A percentile compares a stretch with the other conserved stretches of the same genome.
Evolutionary conservation across 768 basidiomycete genomes (phyloP).

Genomic region (Filobasidium floriforme): DNA sequence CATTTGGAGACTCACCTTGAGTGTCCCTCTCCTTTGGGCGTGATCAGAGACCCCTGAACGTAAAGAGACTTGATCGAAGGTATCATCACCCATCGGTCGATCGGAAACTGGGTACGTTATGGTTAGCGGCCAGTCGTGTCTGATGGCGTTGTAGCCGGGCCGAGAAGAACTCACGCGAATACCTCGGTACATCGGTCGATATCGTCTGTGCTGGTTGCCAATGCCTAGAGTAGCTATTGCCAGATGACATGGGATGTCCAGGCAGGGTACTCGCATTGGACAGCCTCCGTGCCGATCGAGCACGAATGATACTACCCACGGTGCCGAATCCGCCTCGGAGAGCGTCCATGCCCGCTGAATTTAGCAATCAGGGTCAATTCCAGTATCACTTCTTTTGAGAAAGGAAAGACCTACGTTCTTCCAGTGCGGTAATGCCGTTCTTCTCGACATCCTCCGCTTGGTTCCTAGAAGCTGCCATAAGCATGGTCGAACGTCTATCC

Average conservation of each 20-base stretch:
- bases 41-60: constrained; percentile 23
- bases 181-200: constrained; percentile 56
- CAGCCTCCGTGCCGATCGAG: constrained; percentile 36
- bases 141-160: background rate
- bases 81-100: constrained; percentile 61
- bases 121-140: background rate
- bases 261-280: constrained; percentile 26
- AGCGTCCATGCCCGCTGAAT: constrained; percentile 72
- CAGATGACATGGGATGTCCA: background rate
- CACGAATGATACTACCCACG: constrained; percentile 74
- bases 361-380: no score
- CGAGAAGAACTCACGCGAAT: constrained; percentile 51
- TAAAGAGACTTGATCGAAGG: constrained; percentile 41
- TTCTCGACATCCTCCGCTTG: constrained; percentile 65
- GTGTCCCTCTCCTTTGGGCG: constrained; percentile 24
- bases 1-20: constrained; percentile 26
- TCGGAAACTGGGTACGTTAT: constrained; percentile 56
- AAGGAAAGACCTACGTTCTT: constrained; percentile 54
- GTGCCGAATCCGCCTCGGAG: constrained; percentile 86
- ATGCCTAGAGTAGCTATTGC: background rate
- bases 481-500: constrained; percentile 80
- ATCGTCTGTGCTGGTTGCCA: background rate
- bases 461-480: constrained; percentile 73
- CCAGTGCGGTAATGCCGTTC: constrained; percentile 59
- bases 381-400: background rate